phyloP scores from a whole-genome alignment of 495 filamentous ascomycete species.

The Daldinia bambusicola region DNA sequence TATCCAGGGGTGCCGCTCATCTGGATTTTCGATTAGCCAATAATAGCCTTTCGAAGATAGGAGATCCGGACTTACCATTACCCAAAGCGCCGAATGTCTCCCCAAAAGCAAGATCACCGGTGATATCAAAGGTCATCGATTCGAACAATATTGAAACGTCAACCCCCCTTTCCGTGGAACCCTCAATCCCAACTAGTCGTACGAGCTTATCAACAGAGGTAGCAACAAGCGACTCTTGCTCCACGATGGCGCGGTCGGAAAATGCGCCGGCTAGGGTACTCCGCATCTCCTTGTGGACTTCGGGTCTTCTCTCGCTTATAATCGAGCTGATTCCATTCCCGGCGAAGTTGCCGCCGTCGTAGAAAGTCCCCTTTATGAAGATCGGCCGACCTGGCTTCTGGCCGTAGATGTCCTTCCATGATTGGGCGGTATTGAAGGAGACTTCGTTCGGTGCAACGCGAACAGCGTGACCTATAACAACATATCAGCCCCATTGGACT shows the following conservation, averaged over 20 bases:
- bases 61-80: conserved; percentile 32
- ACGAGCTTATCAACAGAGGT: conserved; percentile 22
- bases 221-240: conserved; percentile 58
- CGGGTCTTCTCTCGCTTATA: conserved; percentile 43
- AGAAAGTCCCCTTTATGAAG: conserved; percentile 47
- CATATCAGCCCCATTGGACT: background rate
- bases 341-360: conserved; percentile 44
- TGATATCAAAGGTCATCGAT: conserved; percentile 58
- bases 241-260: conserved; percentile 51
- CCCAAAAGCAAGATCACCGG: conserved; percentile 60
- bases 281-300: conserved; percentile 51
- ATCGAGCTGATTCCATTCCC: conserved; percentile 36
- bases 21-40: conserved; percentile 1
- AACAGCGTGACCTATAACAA: conserved; percentile 48
- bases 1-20: conserved; percentile 58
- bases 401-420: conserved; percentile 59
- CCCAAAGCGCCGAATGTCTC: conserved; percentile 60
- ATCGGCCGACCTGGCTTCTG: conserved; percentile 42
- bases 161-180: conserved; percentile 16
- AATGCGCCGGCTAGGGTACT: conserved; percentile 49
- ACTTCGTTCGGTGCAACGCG: conserved; percentile 59
- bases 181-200: conserved; percentile 9
- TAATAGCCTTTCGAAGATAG: background rate
- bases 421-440: conserved; percentile 52
- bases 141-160: conserved; percentile 29